phyloP scores from a whole-genome alignment of 495 filamentous ascomycete species.

The Aspergillus conjunctus region DNA sequence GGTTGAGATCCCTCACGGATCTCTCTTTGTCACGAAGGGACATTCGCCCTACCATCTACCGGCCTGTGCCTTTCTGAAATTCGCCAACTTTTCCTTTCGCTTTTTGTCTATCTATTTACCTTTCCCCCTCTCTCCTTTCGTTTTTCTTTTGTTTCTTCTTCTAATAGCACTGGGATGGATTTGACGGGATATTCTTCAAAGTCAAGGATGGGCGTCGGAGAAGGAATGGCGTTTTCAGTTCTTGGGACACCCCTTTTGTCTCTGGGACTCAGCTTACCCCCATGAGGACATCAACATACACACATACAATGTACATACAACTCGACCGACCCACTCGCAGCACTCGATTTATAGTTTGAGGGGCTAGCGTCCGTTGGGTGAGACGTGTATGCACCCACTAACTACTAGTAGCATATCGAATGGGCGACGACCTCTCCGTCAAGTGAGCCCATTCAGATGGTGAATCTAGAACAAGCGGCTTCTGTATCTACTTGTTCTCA shows the following conservation, averaged over 20 bases:
- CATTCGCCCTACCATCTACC: constrained; percentile 7
- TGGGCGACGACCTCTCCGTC: neutral
- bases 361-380: neutral
- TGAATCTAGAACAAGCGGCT: neutral
- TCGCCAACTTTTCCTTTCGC: constrained; percentile 20
- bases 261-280: neutral
- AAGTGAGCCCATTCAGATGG: neutral
- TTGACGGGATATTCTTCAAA: constrained; percentile 9
- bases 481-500: neutral
- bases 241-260: constrained; percentile 6
- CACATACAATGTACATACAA: neutral
- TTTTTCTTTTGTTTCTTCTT: neutral
- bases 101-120: constrained; percentile 7
- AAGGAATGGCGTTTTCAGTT: constrained; percentile 25
- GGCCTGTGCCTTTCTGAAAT: constrained; percentile 13
- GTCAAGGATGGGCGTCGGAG: constrained; percentile 20
- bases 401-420: neutral
- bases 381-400: neutral
- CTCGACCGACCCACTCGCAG: neutral
- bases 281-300: neutral
- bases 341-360: neutral
- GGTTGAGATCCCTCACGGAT: constrained; percentile 28
- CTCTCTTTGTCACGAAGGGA: constrained; percentile 18
- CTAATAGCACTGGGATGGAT: constrained; percentile 16
- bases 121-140: neutral